Base-by-base conservation (phyloP, 352 stramenopile species). In the Phytophthora sp. region DNA sequence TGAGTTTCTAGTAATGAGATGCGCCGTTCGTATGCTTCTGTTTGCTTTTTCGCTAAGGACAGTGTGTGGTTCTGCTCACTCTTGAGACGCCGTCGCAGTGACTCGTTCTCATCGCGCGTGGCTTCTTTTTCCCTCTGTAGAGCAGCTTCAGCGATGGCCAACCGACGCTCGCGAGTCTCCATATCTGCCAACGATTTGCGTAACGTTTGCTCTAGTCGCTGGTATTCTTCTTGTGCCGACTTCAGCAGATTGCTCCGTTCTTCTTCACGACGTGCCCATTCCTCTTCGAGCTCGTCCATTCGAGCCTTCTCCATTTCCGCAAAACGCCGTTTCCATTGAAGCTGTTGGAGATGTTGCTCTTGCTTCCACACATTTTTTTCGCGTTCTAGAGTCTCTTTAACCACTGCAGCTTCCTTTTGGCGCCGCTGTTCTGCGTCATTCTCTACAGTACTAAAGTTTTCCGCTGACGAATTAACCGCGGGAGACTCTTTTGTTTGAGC, bases 251-350 rank as follows among this genome's bases (percentile, higher is more conserved):
- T 66, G 38, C 71, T 89, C 9, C 84, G 70, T 42, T 94, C 85
- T 69, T 92, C 85, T 65, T 93, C 86, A 17, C 83, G 74, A 11
- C 79, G 71, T 10, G 84, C 86, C 86, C 86, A 93, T 56, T 93
- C 84, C 4, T 89, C 79, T 32, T 95, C 84, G 5, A 95, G 60
- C 27, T 89, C 81, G 15, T 87, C 72, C 84, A 95, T 95, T 5
- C 86, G 68, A 10, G 62, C 62, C 18, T 87, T 88, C 46, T 92
- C 82, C 32, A 69, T 74, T 32, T 76, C 78, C 30, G 79, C 69
- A 49, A 88, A 54, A 4, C 76, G 70, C 30, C 69, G 67, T 57
- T 79, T 91, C 76, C 80, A 87, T 46, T 88, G 71, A 7, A 66
- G 51, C 46, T 88, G 78, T 20, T 82, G 66, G 12, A 63, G 30